phyloP scores from a whole-genome alignment of 768 basidiomycete genomes.

The Xerocomus brunneocitrinus region DNA sequence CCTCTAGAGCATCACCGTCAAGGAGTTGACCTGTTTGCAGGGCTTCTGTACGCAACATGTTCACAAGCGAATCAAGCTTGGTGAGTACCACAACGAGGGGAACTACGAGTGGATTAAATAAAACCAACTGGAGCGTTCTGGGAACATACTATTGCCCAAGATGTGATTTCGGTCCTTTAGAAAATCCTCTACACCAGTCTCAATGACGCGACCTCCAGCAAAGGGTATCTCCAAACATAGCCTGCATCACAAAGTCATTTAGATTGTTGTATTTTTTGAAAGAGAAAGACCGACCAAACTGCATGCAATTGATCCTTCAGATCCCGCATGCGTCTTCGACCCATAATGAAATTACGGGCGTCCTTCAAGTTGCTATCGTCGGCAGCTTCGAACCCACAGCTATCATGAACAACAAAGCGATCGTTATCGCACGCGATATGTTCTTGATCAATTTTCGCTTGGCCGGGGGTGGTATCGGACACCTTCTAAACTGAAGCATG shows the following conservation, averaged over 20 bases:
- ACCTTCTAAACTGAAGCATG: background rate
- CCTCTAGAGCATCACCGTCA: background rate
- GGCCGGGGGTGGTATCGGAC: background rate
- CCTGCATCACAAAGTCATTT: too few relatives aligned
- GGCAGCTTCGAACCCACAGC: background rate
- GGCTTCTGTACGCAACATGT: background rate
- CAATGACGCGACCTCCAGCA: background rate
- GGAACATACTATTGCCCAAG: constrained; percentile 7
- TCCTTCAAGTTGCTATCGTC: background rate
- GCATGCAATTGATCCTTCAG: background rate
- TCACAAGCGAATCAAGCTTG: constrained; percentile 5
- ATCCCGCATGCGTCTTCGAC: background rate
- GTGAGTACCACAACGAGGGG: constrained; percentile 7
- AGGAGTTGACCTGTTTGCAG: background rate
- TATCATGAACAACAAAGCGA: background rate
- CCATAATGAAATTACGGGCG: background rate
- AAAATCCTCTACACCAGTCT: background rate
- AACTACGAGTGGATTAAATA: background rate
- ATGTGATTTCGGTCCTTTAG: background rate
- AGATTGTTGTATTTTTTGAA: too few relatives aligned
- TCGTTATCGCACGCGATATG: background rate
- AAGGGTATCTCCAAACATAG: background rate
- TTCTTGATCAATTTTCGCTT: background rate
- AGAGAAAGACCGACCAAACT: background rate
- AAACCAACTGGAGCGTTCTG: background rate